phyloP scores from a whole-genome alignment of 1,284 basidiomycete species.

The Rhodotorula sp. region DNA sequence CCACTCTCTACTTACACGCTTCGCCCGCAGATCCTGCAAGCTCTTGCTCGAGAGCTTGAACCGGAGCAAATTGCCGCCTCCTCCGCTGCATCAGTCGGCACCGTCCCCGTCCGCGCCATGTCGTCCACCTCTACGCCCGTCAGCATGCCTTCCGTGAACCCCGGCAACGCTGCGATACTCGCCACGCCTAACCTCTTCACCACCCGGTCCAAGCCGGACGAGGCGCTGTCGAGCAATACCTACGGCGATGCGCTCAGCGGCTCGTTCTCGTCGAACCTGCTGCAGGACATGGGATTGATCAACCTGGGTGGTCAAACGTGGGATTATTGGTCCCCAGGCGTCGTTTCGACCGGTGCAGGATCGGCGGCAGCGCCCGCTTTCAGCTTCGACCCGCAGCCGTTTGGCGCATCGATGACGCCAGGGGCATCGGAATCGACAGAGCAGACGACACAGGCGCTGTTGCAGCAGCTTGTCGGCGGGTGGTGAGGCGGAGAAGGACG shows the following conservation, averaged over 20 bases:
- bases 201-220: no score
- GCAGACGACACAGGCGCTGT: conserved; percentile 21
- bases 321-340: conserved; percentile 20
- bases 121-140: not conserved
- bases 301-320: conserved; percentile 3
- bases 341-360: not conserved
- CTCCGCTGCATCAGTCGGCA: not conserved
- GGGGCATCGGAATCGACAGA: not conserved
- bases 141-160: not conserved
- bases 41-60: conserved; percentile 5
- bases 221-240: no score
- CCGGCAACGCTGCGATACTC: not conserved
- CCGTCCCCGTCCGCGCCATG: not conserved
- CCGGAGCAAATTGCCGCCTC: not conserved
- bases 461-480: conserved; percentile 18
- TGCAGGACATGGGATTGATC: conserved; percentile 22
- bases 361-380: not conserved
- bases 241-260: not conserved
- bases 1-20: not conserved
- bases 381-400: not conserved
- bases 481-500: conserved; percentile 8
- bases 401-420: not conserved
- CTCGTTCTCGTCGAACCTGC: not conserved
- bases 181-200: no score
- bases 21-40: not conserved